These are phyloP conservation scores for Coemansia interrupta DNA, from an alignment of 192 early-diverging fungal species.

Conservation along the genomic window DNA sequence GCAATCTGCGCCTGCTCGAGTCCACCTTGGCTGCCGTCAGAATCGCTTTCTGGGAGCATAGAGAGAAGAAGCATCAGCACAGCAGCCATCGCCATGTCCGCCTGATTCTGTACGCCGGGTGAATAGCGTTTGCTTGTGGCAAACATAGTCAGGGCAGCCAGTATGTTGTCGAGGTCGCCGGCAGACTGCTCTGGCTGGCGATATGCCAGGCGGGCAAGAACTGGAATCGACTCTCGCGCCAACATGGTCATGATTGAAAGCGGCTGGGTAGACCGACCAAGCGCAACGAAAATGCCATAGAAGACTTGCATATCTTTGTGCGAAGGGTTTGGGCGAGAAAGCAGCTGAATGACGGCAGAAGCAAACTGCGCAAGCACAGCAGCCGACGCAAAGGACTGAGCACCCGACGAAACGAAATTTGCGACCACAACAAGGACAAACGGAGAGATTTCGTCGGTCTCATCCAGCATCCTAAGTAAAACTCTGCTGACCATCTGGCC, in stretches of 20 bases:
- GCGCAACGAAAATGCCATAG: no score
- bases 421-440: background rate
- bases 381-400: background rate
- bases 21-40: background rate
- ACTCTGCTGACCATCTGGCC: background rate
- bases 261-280: no score
- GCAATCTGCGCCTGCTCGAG: background rate
- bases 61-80: slow-evolving; percentile 40
- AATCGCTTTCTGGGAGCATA: slow-evolving; percentile 13
- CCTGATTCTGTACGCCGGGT: background rate
- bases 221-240: background rate
- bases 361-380: background rate
- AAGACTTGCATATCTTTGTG: no score
- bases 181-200: background rate
- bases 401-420: background rate
- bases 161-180: background rate
- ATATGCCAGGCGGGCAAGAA: background rate
- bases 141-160: slow-evolving; percentile 13
- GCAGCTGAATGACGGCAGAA: no score
- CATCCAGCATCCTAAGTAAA: slow-evolving; percentile 8
- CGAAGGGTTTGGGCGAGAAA: no score
- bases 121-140: slow-evolving; percentile 11
- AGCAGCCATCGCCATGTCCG: slow-evolving; percentile 15
- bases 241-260: no score
- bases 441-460: background rate